Conservation (phyloP, 441 rosid species). For the Geranium incanum region DNA sequence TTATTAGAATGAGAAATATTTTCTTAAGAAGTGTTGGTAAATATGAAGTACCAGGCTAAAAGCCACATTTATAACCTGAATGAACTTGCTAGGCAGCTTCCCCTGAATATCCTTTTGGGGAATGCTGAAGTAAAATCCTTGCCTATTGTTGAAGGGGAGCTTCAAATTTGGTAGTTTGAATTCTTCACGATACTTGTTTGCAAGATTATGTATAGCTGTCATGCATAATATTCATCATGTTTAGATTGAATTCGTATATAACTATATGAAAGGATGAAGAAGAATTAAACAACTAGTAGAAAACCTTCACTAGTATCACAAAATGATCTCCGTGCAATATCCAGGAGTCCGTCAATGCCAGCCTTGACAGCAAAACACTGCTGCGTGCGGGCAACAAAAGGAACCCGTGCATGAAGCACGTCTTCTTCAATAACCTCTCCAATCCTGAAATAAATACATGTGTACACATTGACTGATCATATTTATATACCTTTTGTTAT, state of each 20-base stretch:
- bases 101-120: conserved; percentile 80
- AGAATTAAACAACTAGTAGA: conserved; percentile 20
- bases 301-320: conserved; percentile 97
- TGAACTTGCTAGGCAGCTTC: conserved; percentile 86
- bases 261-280: conserved; percentile 9
- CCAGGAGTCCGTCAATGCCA: conserved; percentile 90
- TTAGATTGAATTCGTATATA: conserved; percentile 19
- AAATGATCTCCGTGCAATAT: conserved; percentile 89
- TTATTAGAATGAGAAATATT: conserved; percentile 25
- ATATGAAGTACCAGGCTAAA: conserved; percentile 17
- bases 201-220: conserved; percentile 88
- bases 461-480: background rate
- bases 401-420: conserved; percentile 91
- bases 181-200: conserved; percentile 84
- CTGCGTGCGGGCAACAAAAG: conserved; percentile 95
- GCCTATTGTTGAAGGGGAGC: conserved; percentile 89
- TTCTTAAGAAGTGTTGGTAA: conserved; percentile 15
- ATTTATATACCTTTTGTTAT: background rate
- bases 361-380: conserved; percentile 98
- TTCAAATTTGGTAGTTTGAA: conserved; percentile 82
- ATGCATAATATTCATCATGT: conserved; percentile 15
- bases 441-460: conserved; percentile 39
- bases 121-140: conserved; percentile 93
- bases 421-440: conserved; percentile 93
- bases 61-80: conserved; percentile 49